phyloP scores from a whole-genome alignment of 768 basidiomycete genomes.

The Mycena vitilis region DNA sequence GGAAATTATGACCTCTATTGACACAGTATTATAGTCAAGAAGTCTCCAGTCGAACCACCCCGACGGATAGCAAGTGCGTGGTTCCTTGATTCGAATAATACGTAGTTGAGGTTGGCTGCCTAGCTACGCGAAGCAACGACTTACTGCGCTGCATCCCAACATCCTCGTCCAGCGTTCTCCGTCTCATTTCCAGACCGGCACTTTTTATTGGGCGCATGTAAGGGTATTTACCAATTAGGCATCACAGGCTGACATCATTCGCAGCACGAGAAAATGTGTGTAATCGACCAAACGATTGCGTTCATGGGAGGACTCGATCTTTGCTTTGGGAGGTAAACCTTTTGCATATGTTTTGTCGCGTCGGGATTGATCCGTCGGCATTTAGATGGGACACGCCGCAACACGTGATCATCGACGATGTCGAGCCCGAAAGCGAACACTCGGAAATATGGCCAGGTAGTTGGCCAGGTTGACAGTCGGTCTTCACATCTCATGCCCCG shows the following conservation, averaged over 20 bases:
- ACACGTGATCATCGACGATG: constrained; percentile 90
- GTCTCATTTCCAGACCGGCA: constrained; percentile 96
- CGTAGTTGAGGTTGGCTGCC: constrained; percentile 5
- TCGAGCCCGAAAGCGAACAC: constrained; percentile 66
- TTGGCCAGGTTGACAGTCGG: constrained; percentile 25
- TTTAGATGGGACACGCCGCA: constrained; percentile 95
- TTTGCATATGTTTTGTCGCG: neutral
- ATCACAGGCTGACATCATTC: constrained; percentile 2
- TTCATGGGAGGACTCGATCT: constrained; percentile 99
- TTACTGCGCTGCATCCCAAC: constrained; percentile 87
- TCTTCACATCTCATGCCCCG: constrained; percentile 8
- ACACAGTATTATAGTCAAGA: constrained; percentile 74
- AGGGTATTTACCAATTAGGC: constrained; percentile 3
- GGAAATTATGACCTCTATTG: constrained; percentile 10
- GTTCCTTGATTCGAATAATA: neutral
- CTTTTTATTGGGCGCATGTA: constrained; percentile 99
- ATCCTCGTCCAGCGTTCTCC: constrained; percentile 97
- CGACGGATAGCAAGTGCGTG: constrained; percentile 89
- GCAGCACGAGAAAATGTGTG: constrained; percentile 97
- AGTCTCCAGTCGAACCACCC: constrained; percentile 95
- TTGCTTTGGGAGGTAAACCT: constrained; percentile 82
- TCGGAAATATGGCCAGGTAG: constrained; percentile 90
- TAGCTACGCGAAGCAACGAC: constrained; percentile 88
- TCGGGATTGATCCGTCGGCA: constrained; percentile 1
- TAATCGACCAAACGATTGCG: constrained; percentile 96